phyloP scores from a whole-genome alignment of 2,329 filamentous ascomycete genomes.

The Neofusicoccum umdonicola region DNA sequence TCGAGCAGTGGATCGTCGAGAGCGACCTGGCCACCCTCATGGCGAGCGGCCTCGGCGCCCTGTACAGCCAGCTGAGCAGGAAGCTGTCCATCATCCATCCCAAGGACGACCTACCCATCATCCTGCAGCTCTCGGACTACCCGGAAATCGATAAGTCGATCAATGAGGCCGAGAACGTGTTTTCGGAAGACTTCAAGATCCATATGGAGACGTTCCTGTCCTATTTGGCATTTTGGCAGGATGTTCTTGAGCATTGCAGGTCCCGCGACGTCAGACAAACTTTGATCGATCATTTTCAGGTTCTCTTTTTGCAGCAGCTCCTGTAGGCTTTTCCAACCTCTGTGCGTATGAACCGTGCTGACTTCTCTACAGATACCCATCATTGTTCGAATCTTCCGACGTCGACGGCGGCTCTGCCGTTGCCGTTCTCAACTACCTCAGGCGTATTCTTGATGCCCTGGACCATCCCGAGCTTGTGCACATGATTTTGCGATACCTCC shows the following conservation, averaged over 20 bases:
- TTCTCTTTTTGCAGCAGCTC: slow-evolving; percentile 91
- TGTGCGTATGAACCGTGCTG: slow-evolving; percentile 17
- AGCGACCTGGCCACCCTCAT: slow-evolving; percentile 95
- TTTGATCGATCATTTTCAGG: slow-evolving; percentile 92
- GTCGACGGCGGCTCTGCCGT: slow-evolving; percentile 95
- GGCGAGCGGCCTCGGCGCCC: slow-evolving; percentile 87
- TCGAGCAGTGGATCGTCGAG: slow-evolving; percentile 96
- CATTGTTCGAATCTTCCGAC: slow-evolving; percentile 92
- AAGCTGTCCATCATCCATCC: slow-evolving; percentile 79
- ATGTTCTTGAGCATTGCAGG: slow-evolving; percentile 91
- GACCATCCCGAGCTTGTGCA: slow-evolving; percentile 94
- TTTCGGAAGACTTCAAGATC: slow-evolving; percentile 72
- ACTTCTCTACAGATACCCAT: slow-evolving; percentile 69
- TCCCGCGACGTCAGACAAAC: slow-evolving; percentile 91
- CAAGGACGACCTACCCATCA: slow-evolving; percentile 72
- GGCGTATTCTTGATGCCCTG: slow-evolving; percentile 83
- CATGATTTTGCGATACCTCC: slow-evolving; percentile 85
- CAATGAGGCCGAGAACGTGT: slow-evolving; percentile 68
- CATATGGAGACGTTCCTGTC: slow-evolving; percentile 92
- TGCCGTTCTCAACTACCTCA: slow-evolving; percentile 89
- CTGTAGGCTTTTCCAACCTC: slow-evolving; percentile 55
- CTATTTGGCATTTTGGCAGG: slow-evolving; percentile 96
- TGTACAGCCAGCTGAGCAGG: slow-evolving; percentile 64
- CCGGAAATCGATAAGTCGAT: slow-evolving; percentile 67
- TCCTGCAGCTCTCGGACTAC: slow-evolving; percentile 88